Conservation (phyloP, 1,284 basidiomycete species). For the Melampsora abietis-canadensis region DNA sequence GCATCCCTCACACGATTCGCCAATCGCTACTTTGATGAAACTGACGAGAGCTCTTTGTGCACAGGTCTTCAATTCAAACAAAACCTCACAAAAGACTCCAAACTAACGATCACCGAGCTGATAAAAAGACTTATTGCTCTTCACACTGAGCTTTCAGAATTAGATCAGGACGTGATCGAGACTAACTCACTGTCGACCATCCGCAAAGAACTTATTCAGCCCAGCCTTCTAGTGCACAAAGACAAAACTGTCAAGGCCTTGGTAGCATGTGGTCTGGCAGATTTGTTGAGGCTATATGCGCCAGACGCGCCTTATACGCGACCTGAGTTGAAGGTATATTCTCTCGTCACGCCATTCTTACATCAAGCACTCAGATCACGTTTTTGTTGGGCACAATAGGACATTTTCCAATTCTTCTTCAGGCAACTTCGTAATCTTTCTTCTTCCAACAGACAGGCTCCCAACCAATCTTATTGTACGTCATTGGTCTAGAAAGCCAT, state of each 20-base stretch:
- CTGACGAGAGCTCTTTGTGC: background rate
- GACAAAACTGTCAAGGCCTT: conserved; percentile 91
- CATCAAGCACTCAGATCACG: background rate
- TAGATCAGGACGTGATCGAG: conserved; percentile 86
- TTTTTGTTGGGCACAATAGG: conserved; percentile 52
- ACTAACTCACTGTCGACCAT: conserved; percentile 66
- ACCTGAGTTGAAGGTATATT: conserved; percentile 65
- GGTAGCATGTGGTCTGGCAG: conserved; percentile 88
- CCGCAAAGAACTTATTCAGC: conserved; percentile 74
- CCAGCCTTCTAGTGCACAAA: conserved; percentile 81
- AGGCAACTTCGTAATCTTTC: conserved; percentile 76
- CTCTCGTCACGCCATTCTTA: background rate
- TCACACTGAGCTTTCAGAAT: conserved; percentile 72
- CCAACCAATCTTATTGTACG: conserved; percentile 57
- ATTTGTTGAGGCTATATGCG: conserved; percentile 87
- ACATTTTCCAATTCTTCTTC: conserved; percentile 93
- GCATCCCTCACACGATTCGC: background rate
- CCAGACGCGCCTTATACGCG: conserved; percentile 94
- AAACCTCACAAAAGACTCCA: conserved; percentile 22
- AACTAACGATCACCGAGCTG: conserved; percentile 17
- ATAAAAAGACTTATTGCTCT: conserved; percentile 56
- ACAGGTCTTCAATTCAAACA: conserved; percentile 34
- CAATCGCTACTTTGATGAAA: background rate
- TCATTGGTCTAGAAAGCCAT: conserved; percentile 62
- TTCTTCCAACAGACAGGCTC: conserved; percentile 56